Evolutionary conservation across 139 green algal species (phyloP), one percentile per base, ranked within the genome.

Genomic region (Asterochloris erici): DNA sequence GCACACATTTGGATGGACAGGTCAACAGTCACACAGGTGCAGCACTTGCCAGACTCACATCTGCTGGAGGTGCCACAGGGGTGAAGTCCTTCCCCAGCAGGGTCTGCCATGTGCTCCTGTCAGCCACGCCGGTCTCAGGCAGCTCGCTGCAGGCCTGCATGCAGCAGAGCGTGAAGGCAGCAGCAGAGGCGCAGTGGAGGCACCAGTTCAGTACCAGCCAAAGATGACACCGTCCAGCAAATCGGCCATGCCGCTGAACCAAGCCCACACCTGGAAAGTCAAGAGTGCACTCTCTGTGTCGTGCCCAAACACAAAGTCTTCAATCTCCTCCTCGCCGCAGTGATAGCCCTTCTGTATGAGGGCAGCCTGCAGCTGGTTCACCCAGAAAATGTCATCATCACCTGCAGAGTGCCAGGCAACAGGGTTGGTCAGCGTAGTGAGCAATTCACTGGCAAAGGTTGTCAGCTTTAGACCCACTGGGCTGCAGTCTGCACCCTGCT

Each of bases 361-460:
- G 2, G 60, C 90, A 1, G 73, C 74, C 73, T 95, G 92, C 74
- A 86, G 54, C 66, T 81, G 84, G 71, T 81, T 89, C 12, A 96
- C 83, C 94, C 94, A 97, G 71, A 85, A 95, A 14, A 97, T 93
- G 86, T 97, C 91, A 68, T 97, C 93, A 70, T 90, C 89, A 0
- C 93, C 93, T 17, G 82, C 66, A 54, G 38, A 54, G 38, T 54
- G 6, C 38, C 38, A 6, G 38, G 38, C 38, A 54, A 54, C 38
- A 54, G 38, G 6, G 38, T 54, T 54, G 38, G 38, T 54, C 6
- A 54, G 38, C 38, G 6, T 54, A 54, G 38, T 54, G 38, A 54
- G 38, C 38, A 54, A 54, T 54, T 6, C 38, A 54, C 38, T 54
- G 38, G 6, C 38, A 54, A 54, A 54, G 2, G 38, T n/a, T 54